Conservation (phyloP, 768 basidiomycete genomes). For the Rhodotorula kratochvilovae region DNA sequence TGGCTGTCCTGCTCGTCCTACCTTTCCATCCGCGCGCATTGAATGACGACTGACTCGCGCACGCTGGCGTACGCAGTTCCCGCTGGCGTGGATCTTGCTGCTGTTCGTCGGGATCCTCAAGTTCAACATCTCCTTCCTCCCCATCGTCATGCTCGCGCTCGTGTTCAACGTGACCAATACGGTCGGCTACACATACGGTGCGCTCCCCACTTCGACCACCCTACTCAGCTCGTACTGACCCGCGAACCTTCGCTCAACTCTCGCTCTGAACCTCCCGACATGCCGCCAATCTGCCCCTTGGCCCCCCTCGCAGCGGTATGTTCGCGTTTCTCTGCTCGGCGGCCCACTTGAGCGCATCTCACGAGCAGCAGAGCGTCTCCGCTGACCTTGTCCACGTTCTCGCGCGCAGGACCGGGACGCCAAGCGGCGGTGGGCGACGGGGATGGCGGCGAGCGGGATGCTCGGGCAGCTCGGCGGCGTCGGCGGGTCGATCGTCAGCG, state of each 20-base stretch:
- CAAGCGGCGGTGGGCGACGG: constrained; percentile 82
- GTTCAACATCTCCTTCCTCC: constrained; percentile 69
- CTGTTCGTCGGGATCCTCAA: constrained; percentile 84
- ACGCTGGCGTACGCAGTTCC: constrained; percentile 60
- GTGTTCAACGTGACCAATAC: constrained; percentile 95
- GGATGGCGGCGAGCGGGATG: constrained; percentile 66
- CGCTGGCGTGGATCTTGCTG: constrained; percentile 77
- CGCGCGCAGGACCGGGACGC: constrained; percentile 72
- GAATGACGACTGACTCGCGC: neutral
- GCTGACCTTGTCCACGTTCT: neutral
- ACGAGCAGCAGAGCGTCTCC: neutral
- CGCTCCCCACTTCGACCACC: neutral
- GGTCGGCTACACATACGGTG: constrained; percentile 96
- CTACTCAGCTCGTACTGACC: neutral
- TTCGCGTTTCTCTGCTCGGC: no score
- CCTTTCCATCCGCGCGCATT: no score
- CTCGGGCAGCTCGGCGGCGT: constrained; percentile 70
- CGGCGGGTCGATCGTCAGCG: constrained; percentile 75
- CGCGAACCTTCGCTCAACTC: neutral
- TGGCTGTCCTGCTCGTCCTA: neutral
- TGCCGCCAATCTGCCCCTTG: neutral
- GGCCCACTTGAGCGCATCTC: no score
- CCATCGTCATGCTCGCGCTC: constrained; percentile 86
- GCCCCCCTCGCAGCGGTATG: neutral
- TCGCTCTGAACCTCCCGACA: neutral